Evolutionary conservation across 2,329 filamentous ascomycete genomes (phyloP), one percentile per base, ranked within the genome.

Genomic region (Atkinsonella texensis): DNA sequence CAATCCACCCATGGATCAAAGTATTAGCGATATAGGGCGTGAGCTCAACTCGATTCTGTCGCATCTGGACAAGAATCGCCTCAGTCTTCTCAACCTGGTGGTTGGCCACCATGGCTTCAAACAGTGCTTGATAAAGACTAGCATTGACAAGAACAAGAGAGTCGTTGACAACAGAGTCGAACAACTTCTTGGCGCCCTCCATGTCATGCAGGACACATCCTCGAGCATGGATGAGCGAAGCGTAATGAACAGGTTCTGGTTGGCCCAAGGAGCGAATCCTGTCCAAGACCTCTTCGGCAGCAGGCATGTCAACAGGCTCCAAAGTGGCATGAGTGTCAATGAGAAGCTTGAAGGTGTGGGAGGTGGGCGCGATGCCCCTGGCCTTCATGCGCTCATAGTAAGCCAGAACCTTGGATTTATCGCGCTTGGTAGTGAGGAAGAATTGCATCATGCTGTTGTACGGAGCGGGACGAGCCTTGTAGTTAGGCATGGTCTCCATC

Each of bases 401-500:
- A 33, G 84, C 78, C 23, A 98, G 77, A 5, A 96, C 91, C 80
- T 97, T 97, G 67, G 77, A 73, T 71, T 93, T 91, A 68, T 98
- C 91, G 50, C 89, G 88, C 80, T 97, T 97, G 51, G 91, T 97
- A 52, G 88, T 95, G 59, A 97, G 76, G 80, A 97, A 98, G 73
- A 95, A 97, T 67, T 98, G 93, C 82, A 98, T 98, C 83, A 98
- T 87, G 70, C 89, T 95, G 75, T 98, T 96, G 77, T 98, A 98
- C 1, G 93, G 93, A 23, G 93, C 93, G 28, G 93, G 90, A 10
- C 93, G 85, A 41, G 93, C 89, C 75, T 96, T 97, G 80, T 98
- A 98, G 74, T 98, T 98, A 52, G 89, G 85, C 85, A 95, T 95
- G 46, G 85, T 82, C 74, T 98, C 93, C 93, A 98, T 98, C 73